Evolutionary conservation across 306 rosid species (phyloP), one percentile per base, ranked within the genome.

Genomic region (Lithocarpus polystachyus): DNA sequence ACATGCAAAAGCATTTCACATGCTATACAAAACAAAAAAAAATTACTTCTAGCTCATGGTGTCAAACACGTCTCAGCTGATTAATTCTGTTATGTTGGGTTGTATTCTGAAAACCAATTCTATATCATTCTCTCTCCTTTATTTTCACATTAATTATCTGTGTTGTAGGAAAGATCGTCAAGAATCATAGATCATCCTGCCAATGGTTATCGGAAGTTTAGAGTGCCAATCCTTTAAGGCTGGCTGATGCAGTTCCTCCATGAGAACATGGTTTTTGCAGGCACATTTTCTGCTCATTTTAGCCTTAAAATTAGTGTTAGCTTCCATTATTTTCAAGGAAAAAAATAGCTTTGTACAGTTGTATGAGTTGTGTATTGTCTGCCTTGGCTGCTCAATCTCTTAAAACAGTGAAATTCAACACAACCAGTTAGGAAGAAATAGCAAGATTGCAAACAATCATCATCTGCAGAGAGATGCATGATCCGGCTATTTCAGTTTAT

Each of bases 161-260:
- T 74, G 65, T 75, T 78, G 74, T 74, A 82, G 84, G 77, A 75
- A n/a, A 56, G 75, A 78, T 72, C 52, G 52, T 62, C 45, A 78
- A 56, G 57, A 78, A 78, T 51, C 69, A 61, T 60, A 67, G 75
- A 57, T 28, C 53, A 53, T 70, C 77, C 31, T 70, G 81, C 79
- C 4, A 48, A 40, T 81, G 79, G 61, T 57, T 67, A 67, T 57
- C 70, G 59, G 64, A 29, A 22, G 29, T 73, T 77, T 48, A 12
- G 64, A 61, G 68, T 35, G 35, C 56, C 68, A 48, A 54, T 71
- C n/a, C 37, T 18, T 13, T 26, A 22, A 4, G 18, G 43, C 71
- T 67, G 48, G 14, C 43, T 19, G 51, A 33, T 18, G 33, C 71
- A 64, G 51, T 33, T 33, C 23, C 71, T 5, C 23, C 51, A 18